phyloP scores from a whole-genome alignment of 2,329 filamentous ascomycete genomes.

The Diaporthe nobilis region DNA sequence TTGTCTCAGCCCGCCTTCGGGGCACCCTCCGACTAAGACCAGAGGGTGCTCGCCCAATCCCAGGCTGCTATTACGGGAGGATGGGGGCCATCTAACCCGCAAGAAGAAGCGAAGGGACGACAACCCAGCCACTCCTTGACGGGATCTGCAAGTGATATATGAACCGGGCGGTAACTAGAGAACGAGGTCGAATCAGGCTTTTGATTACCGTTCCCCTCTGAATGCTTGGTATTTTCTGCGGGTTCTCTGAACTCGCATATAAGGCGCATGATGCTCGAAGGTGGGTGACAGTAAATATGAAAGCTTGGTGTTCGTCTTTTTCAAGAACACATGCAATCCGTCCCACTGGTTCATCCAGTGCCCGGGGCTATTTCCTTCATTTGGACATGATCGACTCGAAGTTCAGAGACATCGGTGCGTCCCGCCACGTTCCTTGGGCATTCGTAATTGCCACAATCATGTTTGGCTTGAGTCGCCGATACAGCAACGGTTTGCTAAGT shows the following conservation, averaged over 20 bases:
- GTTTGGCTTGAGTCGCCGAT: background rate
- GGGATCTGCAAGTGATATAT: conserved; percentile 2
- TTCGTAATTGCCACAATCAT: background rate
- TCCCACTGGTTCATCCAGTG: background rate
- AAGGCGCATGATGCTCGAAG: background rate
- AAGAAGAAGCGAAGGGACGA: conserved; percentile 22
- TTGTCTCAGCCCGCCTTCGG: conserved; percentile 16
- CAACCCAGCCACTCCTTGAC: background rate
- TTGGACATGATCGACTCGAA: background rate
- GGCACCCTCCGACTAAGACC: background rate
- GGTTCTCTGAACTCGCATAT: background rate
- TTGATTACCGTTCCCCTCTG: background rate
- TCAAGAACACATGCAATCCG: background rate
- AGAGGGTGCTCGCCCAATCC: background rate
- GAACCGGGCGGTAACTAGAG: background rate
- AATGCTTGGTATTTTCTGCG: background rate
- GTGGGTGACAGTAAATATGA: background rate
- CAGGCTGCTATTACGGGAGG: background rate
- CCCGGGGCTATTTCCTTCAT: background rate
- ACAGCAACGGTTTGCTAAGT: background rate
- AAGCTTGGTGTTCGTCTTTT: background rate
- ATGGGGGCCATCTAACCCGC: background rate
- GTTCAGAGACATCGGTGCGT: conserved; percentile 1
- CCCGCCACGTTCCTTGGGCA: background rate
- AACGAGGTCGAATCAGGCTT: background rate